Base-by-base conservation (phyloP, 352 stramenopile genomes). In the Phytophthora pisi region DNA sequence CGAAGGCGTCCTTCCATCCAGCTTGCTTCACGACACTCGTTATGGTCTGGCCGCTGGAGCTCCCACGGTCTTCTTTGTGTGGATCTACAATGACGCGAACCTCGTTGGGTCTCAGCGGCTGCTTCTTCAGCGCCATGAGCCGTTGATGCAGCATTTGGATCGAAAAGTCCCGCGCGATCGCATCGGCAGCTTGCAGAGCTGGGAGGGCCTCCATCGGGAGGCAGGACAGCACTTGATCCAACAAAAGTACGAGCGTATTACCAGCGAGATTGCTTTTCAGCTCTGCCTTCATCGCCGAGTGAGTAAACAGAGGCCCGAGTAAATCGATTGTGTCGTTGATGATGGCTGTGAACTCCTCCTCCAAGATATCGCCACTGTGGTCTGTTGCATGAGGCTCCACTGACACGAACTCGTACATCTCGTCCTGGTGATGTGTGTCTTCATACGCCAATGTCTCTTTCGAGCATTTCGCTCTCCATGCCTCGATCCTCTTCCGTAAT, bases 51-150 rank as follows among this genome's bases (percentile, higher is more conserved):
- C 69, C 73, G n/a, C 61, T 64, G 34, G 81, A 9, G 26, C 65
- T 65, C 0, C 71, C 77, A 3, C 43, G 18, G 38, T 93, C 85
- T 55, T 95, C 85, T 6, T 74, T 66, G 42, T 81, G 56, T 2
- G 87, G 84, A 61, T 95, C 87, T 0, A 88, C 79, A 16, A 93
- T 81, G 34, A 78, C 74, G 13, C 79, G 76, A 40, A 95, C 77
- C 55, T 93, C 84, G 26, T 84, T 82, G 26, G 79, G 75, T 47
- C 75, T 74, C 56, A 90, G 57, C 4, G 78, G 74, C 46, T 86
- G 75, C n/a, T 74, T 70, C 62, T 89, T 91, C 34, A 85, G 61
- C 15, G 73, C 65, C 24, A 74, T 57, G 7, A 90, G 51, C 0
- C 87, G 70, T 23, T 89, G 80, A 36, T 85, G 68, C 4, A 92